These are phyloP conservation scores for Capronia epimyces DNA, from an alignment of 2,329 filamentous ascomycete genomes.

Conservation along the genomic window DNA sequence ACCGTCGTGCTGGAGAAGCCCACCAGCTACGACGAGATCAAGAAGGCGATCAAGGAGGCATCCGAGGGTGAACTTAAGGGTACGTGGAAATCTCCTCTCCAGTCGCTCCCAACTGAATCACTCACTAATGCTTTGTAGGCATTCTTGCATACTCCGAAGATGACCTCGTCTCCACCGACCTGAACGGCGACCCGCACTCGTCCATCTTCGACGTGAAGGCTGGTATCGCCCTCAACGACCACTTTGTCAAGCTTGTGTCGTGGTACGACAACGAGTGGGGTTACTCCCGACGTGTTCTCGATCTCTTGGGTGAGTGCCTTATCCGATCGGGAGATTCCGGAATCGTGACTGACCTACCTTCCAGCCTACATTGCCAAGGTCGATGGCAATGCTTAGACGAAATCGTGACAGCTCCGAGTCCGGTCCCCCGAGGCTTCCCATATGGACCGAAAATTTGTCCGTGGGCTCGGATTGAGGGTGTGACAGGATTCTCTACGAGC, in stretches of 20 bases:
- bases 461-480: neutral
- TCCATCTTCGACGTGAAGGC: conserved; percentile 99
- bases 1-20: conserved; percentile 90
- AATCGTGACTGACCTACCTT: conserved; percentile 29
- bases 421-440: neutral
- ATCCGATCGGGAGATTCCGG: conserved; percentile 14
- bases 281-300: conserved; percentile 91
- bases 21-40: conserved; percentile 74
- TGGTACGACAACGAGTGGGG: conserved; percentile 99
- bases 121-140: conserved; percentile 47
- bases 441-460: neutral
- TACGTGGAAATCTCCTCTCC: conserved; percentile 40
- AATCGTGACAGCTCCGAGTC: neutral
- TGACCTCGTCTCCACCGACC: conserved; percentile 86
- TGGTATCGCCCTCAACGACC: conserved; percentile 94
- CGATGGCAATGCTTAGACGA: conserved; percentile 44
- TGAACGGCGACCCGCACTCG: conserved; percentile 87
- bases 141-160: conserved; percentile 95
- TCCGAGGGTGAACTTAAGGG: conserved; percentile 80
- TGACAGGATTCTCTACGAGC: neutral
- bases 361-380: conserved; percentile 72
- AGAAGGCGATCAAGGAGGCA: conserved; percentile 81
- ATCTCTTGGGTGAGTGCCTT: conserved; percentile 54
- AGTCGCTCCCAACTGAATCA: neutral
- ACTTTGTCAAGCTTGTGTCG: conserved; percentile 97